Conservation (phyloP, 1,284 basidiomycete species). For the Lentinula novae-zelandiae region DNA sequence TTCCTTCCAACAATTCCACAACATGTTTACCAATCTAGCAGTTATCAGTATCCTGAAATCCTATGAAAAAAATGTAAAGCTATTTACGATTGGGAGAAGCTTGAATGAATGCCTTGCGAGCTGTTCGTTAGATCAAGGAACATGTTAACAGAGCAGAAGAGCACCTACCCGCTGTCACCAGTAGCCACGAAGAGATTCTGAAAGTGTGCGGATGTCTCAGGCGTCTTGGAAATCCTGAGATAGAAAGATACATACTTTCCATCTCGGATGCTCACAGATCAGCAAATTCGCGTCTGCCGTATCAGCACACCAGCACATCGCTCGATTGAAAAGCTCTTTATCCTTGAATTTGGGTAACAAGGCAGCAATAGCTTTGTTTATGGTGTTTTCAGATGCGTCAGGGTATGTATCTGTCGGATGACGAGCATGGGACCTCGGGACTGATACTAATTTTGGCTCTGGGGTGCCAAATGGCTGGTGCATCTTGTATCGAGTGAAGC, state of each 20-base stretch:
- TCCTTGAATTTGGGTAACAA: conserved; percentile 12
- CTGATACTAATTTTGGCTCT: conserved; percentile 6
- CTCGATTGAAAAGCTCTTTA: conserved; percentile 11
- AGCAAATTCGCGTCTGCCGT: conserved; percentile 13
- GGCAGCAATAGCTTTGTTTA: conserved; percentile 9
- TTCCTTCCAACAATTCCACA: conserved; percentile 12
- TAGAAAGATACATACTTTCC: neutral
- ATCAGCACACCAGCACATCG: conserved; percentile 15
- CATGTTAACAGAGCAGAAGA: too few relatives aligned
- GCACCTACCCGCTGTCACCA: conserved; percentile 10
- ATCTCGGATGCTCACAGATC: conserved; percentile 11
- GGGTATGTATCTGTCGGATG: conserved; percentile 15
- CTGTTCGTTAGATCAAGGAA: neutral
- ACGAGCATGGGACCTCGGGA: conserved; percentile 15
- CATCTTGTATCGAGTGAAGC: conserved; percentile 11
- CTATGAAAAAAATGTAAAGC: neutral
- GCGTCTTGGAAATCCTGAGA: neutral
- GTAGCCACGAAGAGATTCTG: conserved; percentile 8
- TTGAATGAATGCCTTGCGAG: conserved; percentile 11
- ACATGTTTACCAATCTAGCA: conserved; percentile 10
- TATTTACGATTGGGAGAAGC: conserved; percentile 11
- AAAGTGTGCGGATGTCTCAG: neutral
- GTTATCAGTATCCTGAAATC: neutral
- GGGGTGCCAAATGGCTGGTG: conserved; percentile 10
- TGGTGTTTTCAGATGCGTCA: conserved; percentile 6